Evolutionary conservation across 2,329 filamentous ascomycete species (phyloP), one percentile per base, ranked within the genome.

Genomic region (Peltaster fructicola): DNA sequence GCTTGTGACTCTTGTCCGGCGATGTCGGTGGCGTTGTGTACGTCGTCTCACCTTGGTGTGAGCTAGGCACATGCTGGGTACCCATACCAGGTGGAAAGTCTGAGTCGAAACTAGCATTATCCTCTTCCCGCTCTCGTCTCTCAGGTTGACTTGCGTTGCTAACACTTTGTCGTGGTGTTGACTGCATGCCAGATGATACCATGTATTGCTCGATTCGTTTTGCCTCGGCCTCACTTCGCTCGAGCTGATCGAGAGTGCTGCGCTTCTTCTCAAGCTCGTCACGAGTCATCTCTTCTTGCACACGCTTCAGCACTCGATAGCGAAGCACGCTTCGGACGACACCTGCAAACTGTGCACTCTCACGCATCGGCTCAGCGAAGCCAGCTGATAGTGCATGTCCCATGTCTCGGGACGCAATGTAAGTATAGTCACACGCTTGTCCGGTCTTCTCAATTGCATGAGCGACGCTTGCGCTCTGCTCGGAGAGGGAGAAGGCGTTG

Each of bases 291-390:
- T 98, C 88, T 50, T 95, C 82, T 47, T 98, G 88, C 26, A 98
- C 80, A 22, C 88, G 68, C 57, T 98, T 98, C 33, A 93, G 57
- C 3, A 95, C 75, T 9, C 88, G 65, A 48, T 93, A 98, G 36
- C 79, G 70, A 27, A 98, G 58, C 16, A 98, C 85, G 36, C 63
- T 78, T 20, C 84, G 71, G 3, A 98, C 88, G 1, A 98, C 81
- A 7, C 88, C 80, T 1, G 88, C 88, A 48, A 98, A 98, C 45
- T 98, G 88, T 8, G 88, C 84, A 42, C 82, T 91, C 54, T 98
- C 88, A 27, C 90, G 70, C 81, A 98, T 93, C 1, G 88, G 88
- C 45, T 98, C 90, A 0, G 90, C 82, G 45, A 98, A 98, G 37
- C 72, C 88, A 16, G 85, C 84, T 11, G 84, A 84, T n/a, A 98